phyloP scores from a whole-genome alignment of 306 rosid species.

The Citrullus colocynthis region DNA sequence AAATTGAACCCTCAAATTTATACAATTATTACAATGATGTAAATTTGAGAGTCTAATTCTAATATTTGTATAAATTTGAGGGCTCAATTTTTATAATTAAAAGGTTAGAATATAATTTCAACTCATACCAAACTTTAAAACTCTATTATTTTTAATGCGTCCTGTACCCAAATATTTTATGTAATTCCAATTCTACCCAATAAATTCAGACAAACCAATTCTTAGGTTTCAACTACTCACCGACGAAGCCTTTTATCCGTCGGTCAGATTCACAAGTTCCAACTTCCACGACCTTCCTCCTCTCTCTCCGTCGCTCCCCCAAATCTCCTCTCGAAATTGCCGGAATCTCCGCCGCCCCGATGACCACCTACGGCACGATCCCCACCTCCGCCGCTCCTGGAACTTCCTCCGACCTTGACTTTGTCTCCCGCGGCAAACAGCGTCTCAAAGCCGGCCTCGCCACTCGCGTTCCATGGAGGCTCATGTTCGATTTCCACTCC shows the following conservation, averaged over 20 bases:
- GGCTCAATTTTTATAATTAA: no score
- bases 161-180: neutral
- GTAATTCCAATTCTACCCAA: neutral
- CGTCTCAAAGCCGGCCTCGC: conserved; percentile 59
- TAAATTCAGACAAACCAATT: neutral
- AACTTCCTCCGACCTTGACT: conserved; percentile 25
- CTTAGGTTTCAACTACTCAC: conserved; percentile 2
- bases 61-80: no score
- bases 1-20: no score
- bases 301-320: neutral
- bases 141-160: no score
- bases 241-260: neutral
- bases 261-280: neutral
- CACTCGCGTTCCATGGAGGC: conserved; percentile 66
- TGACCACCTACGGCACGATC: conserved; percentile 80
- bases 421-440: conserved; percentile 54
- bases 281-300: neutral
- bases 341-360: conserved; percentile 2
- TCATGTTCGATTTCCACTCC: conserved; percentile 43
- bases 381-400: conserved; percentile 40
- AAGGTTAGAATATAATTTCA: no score
- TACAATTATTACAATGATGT: no score
- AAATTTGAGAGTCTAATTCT: no score
- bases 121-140: no score
- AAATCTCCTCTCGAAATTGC: neutral